Evolutionary conservation across 2,329 filamentous ascomycete genomes (phyloP).

Genomic region (Raffaelea arxii): DNA sequence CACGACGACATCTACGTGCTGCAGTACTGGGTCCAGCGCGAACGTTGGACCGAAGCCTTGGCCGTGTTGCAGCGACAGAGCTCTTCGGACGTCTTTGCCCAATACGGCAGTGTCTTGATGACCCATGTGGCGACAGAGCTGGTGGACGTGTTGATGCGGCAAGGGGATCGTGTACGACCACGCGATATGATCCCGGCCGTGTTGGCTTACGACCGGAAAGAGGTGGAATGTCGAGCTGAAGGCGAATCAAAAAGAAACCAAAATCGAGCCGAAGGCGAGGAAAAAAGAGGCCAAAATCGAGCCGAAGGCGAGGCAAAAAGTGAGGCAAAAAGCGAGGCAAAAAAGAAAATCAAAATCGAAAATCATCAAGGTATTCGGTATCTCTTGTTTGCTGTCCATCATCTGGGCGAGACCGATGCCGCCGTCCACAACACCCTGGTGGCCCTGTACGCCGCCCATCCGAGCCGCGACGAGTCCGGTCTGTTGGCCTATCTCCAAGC

Average conservation of each 20-base stretch:
- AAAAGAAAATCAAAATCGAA: constrained; percentile 31
- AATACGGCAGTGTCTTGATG: constrained; percentile 96
- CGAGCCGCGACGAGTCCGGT: constrained; percentile 73
- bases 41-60: constrained; percentile 81
- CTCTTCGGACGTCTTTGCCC: constrained; percentile 87
- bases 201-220: constrained; percentile 82
- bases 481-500: constrained; percentile 83
- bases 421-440: constrained; percentile 96
- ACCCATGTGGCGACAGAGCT: constrained; percentile 73
- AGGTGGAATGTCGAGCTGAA: constrained; percentile 15
- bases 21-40: constrained; percentile 93
- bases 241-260: too few species aligned
- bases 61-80: constrained; percentile 87
- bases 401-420: constrained; percentile 67
- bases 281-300: neutral
- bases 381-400: constrained; percentile 84
- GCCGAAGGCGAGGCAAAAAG: constrained; percentile 6
- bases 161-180: constrained; percentile 69
- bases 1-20: constrained; percentile 93
- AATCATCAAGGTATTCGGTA: constrained; percentile 93
- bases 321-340: neutral
- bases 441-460: constrained; percentile 85
- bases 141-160: constrained; percentile 93
- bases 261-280: too few species aligned
- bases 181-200: constrained; percentile 87